A percentile compares a stretch with the other conserved stretches of the same genome.
These are phyloP conservation scores for Colletotrichum plurivorum DNA, from an alignment of 2,329 filamentous ascomycete genomes.

Conservation along the genomic window DNA sequence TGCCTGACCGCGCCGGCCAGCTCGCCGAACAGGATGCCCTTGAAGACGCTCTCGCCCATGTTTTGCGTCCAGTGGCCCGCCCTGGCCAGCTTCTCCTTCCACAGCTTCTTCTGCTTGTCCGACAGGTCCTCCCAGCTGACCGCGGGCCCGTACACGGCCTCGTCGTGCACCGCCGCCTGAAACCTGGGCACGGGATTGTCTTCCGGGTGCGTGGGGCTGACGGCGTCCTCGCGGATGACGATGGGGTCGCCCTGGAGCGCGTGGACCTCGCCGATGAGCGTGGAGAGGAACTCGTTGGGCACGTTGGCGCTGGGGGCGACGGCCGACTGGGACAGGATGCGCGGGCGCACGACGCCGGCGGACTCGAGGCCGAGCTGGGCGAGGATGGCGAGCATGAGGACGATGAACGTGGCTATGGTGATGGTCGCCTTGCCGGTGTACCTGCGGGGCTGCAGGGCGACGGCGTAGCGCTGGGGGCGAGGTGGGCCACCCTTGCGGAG, in stretches of 20 bases:
- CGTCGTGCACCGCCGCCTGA: constrained; percentile 61
- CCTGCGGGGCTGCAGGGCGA: constrained; percentile 70
- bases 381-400: constrained; percentile 73
- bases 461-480: constrained; percentile 76
- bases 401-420: constrained; percentile 67
- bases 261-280: constrained; percentile 53
- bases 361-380: constrained; percentile 77
- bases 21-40: constrained; percentile 83
- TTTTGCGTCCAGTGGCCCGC: constrained; percentile 85
- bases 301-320: constrained; percentile 23
- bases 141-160: constrained; percentile 64
- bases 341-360: constrained; percentile 68
- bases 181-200: constrained; percentile 46
- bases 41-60: constrained; percentile 83
- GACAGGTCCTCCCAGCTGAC: constrained; percentile 81
- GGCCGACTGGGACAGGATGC: constrained; percentile 18
- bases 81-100: constrained; percentile 77
- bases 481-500: constrained; percentile 56
- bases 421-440: constrained; percentile 67
- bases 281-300: constrained; percentile 52
- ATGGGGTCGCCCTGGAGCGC: constrained; percentile 52
- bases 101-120: constrained; percentile 72
- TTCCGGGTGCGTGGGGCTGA: constrained; percentile 39
- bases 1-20: constrained; percentile 74
- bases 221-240: constrained; percentile 54